Evolutionary conservation across 371 early-diverging fungal species (phyloP).

Genomic region (Mucor indicus): DNA sequence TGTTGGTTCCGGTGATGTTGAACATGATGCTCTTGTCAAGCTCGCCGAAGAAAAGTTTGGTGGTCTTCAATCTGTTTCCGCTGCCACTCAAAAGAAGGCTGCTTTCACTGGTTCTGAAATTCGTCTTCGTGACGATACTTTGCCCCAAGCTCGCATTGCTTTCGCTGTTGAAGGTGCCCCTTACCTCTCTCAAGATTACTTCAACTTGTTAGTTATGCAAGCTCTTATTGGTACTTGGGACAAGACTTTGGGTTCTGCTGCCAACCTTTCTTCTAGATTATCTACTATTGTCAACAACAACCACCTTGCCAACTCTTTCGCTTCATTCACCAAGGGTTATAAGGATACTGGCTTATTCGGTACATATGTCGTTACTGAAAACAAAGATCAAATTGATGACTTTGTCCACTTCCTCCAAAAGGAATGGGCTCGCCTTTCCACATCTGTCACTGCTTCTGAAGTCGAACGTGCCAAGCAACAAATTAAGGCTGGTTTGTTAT

Average conservation of each 20-base stretch:
- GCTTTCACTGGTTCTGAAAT: slow-evolving; percentile 87
- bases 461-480: slow-evolving; percentile 96
- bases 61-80: slow-evolving; percentile 36
- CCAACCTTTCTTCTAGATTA: slow-evolving; percentile 81
- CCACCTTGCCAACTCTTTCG: slow-evolving; percentile 91
- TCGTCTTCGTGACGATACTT: slow-evolving; percentile 86
- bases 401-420: slow-evolving; percentile 81
- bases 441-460: slow-evolving; percentile 83
- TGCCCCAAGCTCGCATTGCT: slow-evolving; percentile 92
- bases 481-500: slow-evolving; percentile 86
- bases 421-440: slow-evolving; percentile 89
- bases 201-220: slow-evolving; percentile 89
- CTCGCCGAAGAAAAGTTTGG: slow-evolving; percentile 91
- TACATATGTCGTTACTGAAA: slow-evolving; percentile 84
- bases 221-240: slow-evolving; percentile 94
- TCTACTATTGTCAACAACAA: slow-evolving; percentile 75
- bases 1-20: slow-evolving; percentile 88
- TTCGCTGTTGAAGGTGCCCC: slow-evolving; percentile 93
- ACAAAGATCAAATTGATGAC: slow-evolving; percentile 79
- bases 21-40: slow-evolving; percentile 86
- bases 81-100: slow-evolving; percentile 46
- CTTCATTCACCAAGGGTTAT: slow-evolving; percentile 95
- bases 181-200: slow-evolving; percentile 90
- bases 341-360: slow-evolving; percentile 96
- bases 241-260: slow-evolving; percentile 80